Percentiles rank a stretch among this genome's conserved stretches.
Evolutionary conservation across 257 asterid genomes (phyloP).

Genomic region (Solanum habrochaites): DNA sequence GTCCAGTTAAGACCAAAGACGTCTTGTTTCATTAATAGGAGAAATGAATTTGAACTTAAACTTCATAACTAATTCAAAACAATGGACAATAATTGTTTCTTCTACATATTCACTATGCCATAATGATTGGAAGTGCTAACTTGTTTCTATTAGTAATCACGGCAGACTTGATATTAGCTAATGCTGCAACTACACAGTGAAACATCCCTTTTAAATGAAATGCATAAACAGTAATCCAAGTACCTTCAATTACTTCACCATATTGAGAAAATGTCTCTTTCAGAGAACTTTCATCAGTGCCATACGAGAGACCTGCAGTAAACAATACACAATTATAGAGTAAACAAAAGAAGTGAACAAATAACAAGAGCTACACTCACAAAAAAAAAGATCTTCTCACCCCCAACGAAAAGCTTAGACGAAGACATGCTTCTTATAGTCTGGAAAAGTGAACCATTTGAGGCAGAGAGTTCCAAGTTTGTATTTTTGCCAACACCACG

Average conservation of each 20-base stretch:
- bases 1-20: background rate
- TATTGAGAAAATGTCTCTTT: conserved; percentile 60
- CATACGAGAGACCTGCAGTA: conserved; percentile 59
- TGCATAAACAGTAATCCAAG: background rate
- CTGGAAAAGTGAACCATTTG: conserved; percentile 47
- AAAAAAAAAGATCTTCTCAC: conserved; percentile 14
- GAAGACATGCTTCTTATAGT: conserved; percentile 63
- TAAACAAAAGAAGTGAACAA: background rate
- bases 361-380: background rate
- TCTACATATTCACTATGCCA: background rate
- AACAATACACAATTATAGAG: background rate
- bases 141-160: background rate
- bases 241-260: conserved; percentile 78
- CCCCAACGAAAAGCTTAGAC: conserved; percentile 85
- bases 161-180: background rate
- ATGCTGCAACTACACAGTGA: background rate
- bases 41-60: background rate
- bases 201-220: background rate
- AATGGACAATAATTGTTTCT: background rate
- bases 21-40: background rate
- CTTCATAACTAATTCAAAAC: background rate
- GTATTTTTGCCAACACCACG: conserved; percentile 34
- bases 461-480: conserved; percentile 27
- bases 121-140: background rate
- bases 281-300: conserved; percentile 57